Evolutionary conservation across 768 basidiomycete species (phyloP), one percentile per base, ranked within the genome.

Genomic region (Mycena haematopus): DNA sequence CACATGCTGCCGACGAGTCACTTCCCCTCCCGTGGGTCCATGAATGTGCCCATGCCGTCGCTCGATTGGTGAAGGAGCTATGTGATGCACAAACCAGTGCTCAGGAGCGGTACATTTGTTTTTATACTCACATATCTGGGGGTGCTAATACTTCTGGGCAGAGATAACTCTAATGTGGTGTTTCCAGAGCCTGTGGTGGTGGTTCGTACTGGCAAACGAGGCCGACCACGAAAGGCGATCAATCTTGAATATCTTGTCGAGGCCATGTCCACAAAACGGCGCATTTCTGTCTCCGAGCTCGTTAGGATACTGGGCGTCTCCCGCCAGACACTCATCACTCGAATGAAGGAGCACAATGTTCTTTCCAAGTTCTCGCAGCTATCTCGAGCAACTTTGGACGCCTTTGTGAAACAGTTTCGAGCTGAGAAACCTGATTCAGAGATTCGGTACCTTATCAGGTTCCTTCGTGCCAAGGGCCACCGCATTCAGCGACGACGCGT

Each of bases 401-500:
- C 6, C 21, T 24, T 59, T 4, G 51, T 59, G 14, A 52, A 45
- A 25, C 2, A 6, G 3, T 59, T 45, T 24, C 50, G 58, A 6
- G 21, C 8, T 6, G 29, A 19, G 2, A 59, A 59, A 15, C 58
- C 58, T 0, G 58, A 59, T 7, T 70, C 73, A 2, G 70, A 74
- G 0, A 24, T 75, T 6, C 59, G 65, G 0, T 76, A 76, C 52
- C 21, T 72, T 0, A 52, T 68, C 15, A 71, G 72, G 1, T 67
- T 65, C 59, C 60, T 75, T 2, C 63, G 70, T 0, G 4, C 11
- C 1, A 44, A 65, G 19, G 73, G 71, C 0, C 25, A 70, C 13
- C 62, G 65, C 11, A 31, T 75, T 17, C 72, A 71, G 42, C 36
- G 59, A 24, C 15, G 31, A 2, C 57, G 70, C 4, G 52, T 74